Conservation (phyloP, 306 rosid species). For the Arachis stenosperma region DNA sequence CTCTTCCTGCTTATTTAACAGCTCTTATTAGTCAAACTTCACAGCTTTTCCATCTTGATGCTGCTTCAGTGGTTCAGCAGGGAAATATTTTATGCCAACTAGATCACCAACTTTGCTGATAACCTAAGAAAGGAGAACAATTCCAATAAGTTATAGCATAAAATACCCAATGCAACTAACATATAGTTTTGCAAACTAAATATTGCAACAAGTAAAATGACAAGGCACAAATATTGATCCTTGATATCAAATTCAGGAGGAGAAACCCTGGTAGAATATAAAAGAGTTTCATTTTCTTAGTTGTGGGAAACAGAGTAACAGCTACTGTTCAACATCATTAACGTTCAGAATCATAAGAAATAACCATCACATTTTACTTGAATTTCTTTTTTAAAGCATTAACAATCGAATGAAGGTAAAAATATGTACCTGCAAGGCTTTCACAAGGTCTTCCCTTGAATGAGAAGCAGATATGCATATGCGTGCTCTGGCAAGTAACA, state of each 20-base stretch:
- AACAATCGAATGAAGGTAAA: neutral
- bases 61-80: conserved; percentile 65
- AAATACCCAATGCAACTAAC: conserved; percentile 5
- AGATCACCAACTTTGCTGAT: conserved; percentile 71
- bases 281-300: neutral
- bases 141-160: conserved; percentile 2
- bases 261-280: neutral
- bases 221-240: neutral
- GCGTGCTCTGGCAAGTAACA: conserved; percentile 79
- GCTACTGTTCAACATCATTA: neutral
- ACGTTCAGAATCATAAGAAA: neutral
- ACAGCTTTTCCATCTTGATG: conserved; percentile 29
- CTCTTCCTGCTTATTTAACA: neutral
- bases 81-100: conserved; percentile 81
- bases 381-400: neutral
- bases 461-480: conserved; percentile 88
- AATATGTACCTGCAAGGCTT: conserved; percentile 66
- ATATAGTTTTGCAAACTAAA: neutral
- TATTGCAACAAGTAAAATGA: neutral
- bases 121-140: conserved; percentile 48
- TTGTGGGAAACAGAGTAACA: neutral
- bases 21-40: conserved; percentile 30
- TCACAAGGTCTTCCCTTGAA: conserved; percentile 71
- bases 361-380: neutral
- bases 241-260: neutral